Evolutionary conservation across 2,329 filamentous ascomycete species (phyloP).

Genomic region (Colletotrichum zoysiae): DNA sequence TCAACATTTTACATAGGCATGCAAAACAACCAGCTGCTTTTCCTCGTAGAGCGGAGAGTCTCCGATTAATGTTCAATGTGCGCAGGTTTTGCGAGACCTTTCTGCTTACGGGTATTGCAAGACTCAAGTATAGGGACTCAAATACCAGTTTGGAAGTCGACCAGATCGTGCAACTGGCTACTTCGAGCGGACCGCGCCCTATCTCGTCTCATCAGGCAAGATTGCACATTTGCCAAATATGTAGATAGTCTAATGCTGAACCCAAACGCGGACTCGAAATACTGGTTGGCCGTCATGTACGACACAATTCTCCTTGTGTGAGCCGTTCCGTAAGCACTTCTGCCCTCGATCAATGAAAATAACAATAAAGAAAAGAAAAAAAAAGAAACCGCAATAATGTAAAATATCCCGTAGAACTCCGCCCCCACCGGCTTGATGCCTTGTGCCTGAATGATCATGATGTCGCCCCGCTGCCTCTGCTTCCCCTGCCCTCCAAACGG

Average conservation of each 20-base stretch:
- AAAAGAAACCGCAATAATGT: neutral
- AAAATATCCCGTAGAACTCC: slow-evolving; percentile 18
- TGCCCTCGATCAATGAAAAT: neutral
- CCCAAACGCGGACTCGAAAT: slow-evolving; percentile 3
- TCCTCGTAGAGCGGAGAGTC: neutral
- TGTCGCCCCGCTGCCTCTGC: slow-evolving; percentile 10
- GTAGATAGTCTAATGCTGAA: slow-evolving; percentile 38
- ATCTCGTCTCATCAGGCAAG: neutral
- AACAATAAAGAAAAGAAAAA: neutral
- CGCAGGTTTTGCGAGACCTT: neutral
- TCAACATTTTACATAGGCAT: neutral
- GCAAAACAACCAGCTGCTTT: neutral
- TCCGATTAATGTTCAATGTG: neutral
- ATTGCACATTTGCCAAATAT: neutral
- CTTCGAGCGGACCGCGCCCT: too few species aligned
- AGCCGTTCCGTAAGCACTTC: neutral
- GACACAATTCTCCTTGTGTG: slow-evolving; percentile 7
- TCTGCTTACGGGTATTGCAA: neutral
- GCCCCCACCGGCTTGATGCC: slow-evolving; percentile 23
- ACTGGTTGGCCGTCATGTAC: slow-evolving; percentile 1
- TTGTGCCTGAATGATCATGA: slow-evolving; percentile 8
- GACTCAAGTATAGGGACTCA: neutral
- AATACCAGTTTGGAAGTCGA: neutral
- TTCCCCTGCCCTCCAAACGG: neutral
- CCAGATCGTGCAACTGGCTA: neutral